These are phyloP conservation scores for Postia placenta DNA, from an alignment of 768 basidiomycete genomes.

Conservation along the genomic window DNA sequence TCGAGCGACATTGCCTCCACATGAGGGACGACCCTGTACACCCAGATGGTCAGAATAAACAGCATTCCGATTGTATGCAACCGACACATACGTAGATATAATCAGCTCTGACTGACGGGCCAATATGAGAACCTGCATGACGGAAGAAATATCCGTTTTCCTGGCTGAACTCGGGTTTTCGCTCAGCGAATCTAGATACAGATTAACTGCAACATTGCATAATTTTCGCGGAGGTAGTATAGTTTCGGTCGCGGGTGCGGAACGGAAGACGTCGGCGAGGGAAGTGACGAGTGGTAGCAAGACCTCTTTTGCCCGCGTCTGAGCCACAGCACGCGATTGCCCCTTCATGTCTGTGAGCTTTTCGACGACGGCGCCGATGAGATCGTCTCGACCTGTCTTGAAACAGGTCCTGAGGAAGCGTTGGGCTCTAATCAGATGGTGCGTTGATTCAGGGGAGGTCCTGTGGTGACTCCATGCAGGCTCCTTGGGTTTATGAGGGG, in stretches of 20 bases:
- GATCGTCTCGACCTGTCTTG: not conserved
- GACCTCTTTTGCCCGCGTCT: not conserved
- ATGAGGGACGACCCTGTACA: not conserved
- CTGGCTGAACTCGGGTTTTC: not conserved
- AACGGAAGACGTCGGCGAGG: not conserved
- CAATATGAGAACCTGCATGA: not conserved
- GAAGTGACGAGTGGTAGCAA: conserved; percentile 1
- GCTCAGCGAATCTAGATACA: not conserved
- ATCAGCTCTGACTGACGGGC: not conserved
- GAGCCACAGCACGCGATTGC: not conserved
- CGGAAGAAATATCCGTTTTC: not conserved
- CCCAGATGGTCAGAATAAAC: not conserved
- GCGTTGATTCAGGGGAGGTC: not conserved
- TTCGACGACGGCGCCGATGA: not conserved
- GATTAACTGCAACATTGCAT: not conserved
- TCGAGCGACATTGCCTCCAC: not conserved
- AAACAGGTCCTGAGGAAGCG: conserved; percentile 1
- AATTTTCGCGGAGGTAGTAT: not conserved
- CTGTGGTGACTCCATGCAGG: not conserved
- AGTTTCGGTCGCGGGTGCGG: not conserved
- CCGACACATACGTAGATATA: not conserved
- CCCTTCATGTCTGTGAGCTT: not conserved
- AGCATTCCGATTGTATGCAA: not conserved
- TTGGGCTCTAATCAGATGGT: not conserved
- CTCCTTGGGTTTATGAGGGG: not conserved